A percentile compares a stretch with the other conserved stretches of the same genome.
Evolutionary conservation across 2,329 filamentous ascomycete genomes (phyloP).

Genomic region (Gremmenia infestans): DNA sequence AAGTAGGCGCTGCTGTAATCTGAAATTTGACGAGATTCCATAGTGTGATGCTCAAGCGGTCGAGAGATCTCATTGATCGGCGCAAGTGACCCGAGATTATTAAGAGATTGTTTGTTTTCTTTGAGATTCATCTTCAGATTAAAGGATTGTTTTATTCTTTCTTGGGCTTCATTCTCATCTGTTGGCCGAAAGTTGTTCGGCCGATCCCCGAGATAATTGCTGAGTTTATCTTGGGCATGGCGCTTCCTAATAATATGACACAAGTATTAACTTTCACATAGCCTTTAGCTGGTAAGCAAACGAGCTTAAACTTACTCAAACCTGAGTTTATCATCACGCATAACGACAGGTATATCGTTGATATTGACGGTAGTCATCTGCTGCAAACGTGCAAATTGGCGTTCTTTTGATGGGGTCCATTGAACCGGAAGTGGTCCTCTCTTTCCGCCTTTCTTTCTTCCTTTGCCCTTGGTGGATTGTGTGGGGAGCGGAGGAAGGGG

Average conservation of each 20-base stretch:
- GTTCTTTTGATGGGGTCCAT: conserved; percentile 2
- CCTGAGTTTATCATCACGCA: not conserved
- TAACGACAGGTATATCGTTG: conserved; percentile 3
- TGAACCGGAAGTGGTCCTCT: not conserved
- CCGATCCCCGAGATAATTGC: not conserved
- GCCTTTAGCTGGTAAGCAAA: not conserved
- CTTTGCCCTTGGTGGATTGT: too few species aligned
- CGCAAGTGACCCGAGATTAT: too few species aligned
- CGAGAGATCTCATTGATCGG: too few species aligned
- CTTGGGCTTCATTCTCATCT: not conserved
- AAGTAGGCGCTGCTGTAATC: too few species aligned
- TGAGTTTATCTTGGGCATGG: conserved; percentile 5
- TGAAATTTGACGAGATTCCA: too few species aligned
- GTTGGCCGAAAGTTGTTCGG: conserved; percentile 1
- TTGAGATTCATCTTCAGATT: not conserved
- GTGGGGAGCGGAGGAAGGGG: too few species aligned
- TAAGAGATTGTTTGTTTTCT: too few species aligned
- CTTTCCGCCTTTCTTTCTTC: too few species aligned
- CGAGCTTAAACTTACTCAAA: conserved; percentile 1
- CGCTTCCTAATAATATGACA: conserved; percentile 2
- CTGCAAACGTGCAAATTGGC: not conserved
- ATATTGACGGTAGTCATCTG: not conserved
- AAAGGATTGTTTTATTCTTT: not conserved
- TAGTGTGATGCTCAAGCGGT: too few species aligned
- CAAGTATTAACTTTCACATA: not conserved